Percentiles rank a stretch among this genome's conserved stretches.
These are phyloP conservation scores for Fomitiporia mediterranea DNA, from an alignment of 1,284 basidiomycete species.

Conservation along the genomic window DNA sequence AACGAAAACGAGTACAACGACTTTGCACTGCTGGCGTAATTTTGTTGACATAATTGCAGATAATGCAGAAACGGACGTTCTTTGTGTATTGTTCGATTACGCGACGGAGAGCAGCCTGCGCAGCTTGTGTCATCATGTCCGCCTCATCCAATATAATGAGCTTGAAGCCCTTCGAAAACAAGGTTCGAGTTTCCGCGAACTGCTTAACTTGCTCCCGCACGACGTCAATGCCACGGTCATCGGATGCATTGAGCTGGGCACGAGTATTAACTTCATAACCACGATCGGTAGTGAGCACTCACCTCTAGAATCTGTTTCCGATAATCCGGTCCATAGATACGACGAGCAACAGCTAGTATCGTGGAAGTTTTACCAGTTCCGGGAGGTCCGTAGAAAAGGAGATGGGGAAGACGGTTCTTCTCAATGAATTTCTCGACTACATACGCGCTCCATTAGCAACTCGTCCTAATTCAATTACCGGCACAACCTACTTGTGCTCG, in stretches of 20 bases:
- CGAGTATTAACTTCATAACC: neutral
- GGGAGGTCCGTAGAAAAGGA: constrained; percentile 97
- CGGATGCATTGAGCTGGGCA: constrained; percentile 86
- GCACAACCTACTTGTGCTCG: constrained; percentile 72
- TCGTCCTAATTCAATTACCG: neutral
- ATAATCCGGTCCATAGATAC: constrained; percentile 83
- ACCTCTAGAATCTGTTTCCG: constrained; percentile 94
- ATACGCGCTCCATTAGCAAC: constrained; percentile 15
- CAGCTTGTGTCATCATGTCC: constrained; percentile 99
- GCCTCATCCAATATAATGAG: constrained; percentile 98
- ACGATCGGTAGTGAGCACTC: constrained; percentile 22
- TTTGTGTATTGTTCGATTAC: constrained; percentile 99
- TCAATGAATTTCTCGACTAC: constrained; percentile 95
- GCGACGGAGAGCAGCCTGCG: constrained; percentile 92
- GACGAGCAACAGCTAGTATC: constrained; percentile 92
- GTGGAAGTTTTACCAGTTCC: constrained; percentile 98
- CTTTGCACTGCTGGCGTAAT: constrained; percentile 98
- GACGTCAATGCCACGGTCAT: constrained; percentile 97
- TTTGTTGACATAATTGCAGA: constrained; percentile 99
- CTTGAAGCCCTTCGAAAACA: constrained; percentile 92
- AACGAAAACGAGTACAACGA: constrained; percentile 95
- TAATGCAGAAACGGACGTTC: constrained; percentile 99
- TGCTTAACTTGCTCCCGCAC: constrained; percentile 99
- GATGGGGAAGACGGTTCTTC: constrained; percentile 90
- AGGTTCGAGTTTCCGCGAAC: constrained; percentile 93